A percentile compares a stretch with the other conserved stretches of the same genome.
phyloP scores from a whole-genome alignment of 495 filamentous ascomycete species.

The Acidiella bohemica region DNA sequence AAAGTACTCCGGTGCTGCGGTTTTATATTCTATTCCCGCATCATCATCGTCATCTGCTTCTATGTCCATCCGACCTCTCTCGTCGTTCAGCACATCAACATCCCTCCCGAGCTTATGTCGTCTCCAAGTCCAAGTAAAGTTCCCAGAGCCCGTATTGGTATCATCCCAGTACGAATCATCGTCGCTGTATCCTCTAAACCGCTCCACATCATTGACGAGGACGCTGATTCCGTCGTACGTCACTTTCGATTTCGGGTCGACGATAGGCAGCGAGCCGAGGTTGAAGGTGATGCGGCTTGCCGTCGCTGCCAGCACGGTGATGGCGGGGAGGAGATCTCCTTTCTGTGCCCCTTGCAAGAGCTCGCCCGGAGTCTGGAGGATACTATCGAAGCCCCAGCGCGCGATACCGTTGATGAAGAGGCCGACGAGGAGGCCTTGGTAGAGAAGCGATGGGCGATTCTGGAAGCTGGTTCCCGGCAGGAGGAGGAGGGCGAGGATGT shows the following conservation, averaged over 20 bases:
- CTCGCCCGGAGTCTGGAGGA: conserved; percentile 69
- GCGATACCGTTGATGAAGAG: conserved; percentile 87
- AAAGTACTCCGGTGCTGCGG: conserved; percentile 53
- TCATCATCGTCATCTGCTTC: conserved; percentile 8
- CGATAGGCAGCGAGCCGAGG: conserved; percentile 31
- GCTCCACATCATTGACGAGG: conserved; percentile 79
- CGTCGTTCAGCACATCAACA: conserved; percentile 1
- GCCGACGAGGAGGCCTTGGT: conserved; percentile 78
- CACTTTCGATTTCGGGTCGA: conserved; percentile 11
- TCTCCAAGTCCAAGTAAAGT: conserved; percentile 17
- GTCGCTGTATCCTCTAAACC: conserved; percentile 30
- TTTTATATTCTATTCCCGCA: conserved; percentile 5
- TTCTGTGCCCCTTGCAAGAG: conserved; percentile 55
- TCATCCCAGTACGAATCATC: conserved; percentile 15
- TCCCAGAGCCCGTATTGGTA: conserved; percentile 2
- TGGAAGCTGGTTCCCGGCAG: conserved; percentile 72
- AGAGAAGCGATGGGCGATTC: conserved; percentile 63
- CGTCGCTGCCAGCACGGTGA: conserved; percentile 33
- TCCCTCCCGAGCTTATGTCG: conserved; percentile 5
- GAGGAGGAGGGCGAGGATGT: conserved; percentile 73
- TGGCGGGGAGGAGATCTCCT: conserved; percentile 47
- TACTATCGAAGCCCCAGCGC: conserved; percentile 81
- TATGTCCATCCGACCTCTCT: background rate
- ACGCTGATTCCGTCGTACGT: conserved; percentile 61
- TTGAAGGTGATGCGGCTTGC: conserved; percentile 38